A percentile compares a stretch with the other conserved stretches of the same genome.
phyloP scores from a whole-genome alignment of 2,329 filamentous ascomycete species.

The Fusarium neocosmosporiellum region DNA sequence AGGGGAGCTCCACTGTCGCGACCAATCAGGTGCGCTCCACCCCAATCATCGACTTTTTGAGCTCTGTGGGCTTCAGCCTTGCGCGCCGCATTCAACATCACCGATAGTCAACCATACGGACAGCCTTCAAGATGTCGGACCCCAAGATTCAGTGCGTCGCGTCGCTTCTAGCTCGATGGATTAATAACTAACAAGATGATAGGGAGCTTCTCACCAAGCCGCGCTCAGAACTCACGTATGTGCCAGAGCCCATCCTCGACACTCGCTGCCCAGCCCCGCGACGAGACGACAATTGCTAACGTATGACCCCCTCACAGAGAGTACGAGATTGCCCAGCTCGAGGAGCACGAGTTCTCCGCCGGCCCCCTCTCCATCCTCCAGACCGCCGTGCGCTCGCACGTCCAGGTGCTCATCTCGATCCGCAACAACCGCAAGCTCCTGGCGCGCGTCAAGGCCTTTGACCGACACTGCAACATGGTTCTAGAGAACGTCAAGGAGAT shows the following conservation, averaged over 20 bases:
- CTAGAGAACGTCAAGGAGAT: constrained; percentile 95
- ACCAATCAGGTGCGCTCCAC: constrained; percentile 44
- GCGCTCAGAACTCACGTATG: constrained; percentile 90
- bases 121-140: constrained; percentile 65
- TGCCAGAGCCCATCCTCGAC: constrained; percentile 19
- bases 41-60: constrained; percentile 46
- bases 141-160: constrained; percentile 76
- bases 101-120: constrained; percentile 22
- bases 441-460: constrained; percentile 97
- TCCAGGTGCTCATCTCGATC: constrained; percentile 95
- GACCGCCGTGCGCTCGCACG: constrained; percentile 93
- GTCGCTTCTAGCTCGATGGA: not conserved
- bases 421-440: constrained; percentile 99
- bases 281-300: constrained; percentile 33
- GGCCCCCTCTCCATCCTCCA: constrained; percentile 87
- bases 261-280: constrained; percentile 23
- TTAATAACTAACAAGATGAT: constrained; percentile 43
- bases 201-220: constrained; percentile 92
- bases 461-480: constrained; percentile 99
- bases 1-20: not conserved
- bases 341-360: constrained; percentile 67
- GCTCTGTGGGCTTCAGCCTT: constrained; percentile 49
- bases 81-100: constrained; percentile 42
- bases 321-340: constrained; percentile 84
- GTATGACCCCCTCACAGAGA: constrained; percentile 65